phyloP scores from a whole-genome alignment of 441 rosid species.

The Rhodomyrtus psidioides region DNA sequence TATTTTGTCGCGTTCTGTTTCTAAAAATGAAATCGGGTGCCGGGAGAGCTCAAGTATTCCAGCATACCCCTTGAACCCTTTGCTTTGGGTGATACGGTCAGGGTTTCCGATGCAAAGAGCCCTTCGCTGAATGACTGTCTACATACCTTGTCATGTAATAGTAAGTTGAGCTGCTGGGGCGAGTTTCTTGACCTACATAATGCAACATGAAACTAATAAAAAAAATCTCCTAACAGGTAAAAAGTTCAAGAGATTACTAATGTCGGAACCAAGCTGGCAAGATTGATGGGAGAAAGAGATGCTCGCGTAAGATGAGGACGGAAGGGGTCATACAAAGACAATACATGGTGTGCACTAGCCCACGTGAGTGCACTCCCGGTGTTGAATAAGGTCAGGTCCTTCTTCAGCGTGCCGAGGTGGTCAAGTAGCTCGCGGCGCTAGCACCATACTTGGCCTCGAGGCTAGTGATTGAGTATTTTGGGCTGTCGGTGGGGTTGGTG shows the following conservation, averaged over 20 bases:
- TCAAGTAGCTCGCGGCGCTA: background rate
- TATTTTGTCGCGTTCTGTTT: background rate
- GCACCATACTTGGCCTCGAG: background rate
- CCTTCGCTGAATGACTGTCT: background rate
- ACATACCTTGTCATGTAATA: background rate
- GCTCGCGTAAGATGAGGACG: background rate
- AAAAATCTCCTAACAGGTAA: too few species aligned
- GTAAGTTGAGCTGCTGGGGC: background rate
- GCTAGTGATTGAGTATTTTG: background rate
- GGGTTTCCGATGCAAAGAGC: background rate
- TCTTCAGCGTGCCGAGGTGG: background rate
- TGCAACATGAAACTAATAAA: background rate
- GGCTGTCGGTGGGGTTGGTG: too few species aligned
- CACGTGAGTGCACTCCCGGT: background rate
- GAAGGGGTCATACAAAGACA: background rate
- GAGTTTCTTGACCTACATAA: background rate
- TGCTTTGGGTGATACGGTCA: background rate
- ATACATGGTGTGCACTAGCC: background rate
- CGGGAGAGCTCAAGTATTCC: background rate
- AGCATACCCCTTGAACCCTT: background rate
- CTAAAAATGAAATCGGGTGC: background rate
- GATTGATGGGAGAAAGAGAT: background rate
- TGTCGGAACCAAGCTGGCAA: background rate
- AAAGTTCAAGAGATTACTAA: background rate
- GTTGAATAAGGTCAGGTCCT: background rate